Base-by-base conservation (phyloP, 495 filamentous ascomycete species). In the Astrothelium subdiscretum region DNA sequence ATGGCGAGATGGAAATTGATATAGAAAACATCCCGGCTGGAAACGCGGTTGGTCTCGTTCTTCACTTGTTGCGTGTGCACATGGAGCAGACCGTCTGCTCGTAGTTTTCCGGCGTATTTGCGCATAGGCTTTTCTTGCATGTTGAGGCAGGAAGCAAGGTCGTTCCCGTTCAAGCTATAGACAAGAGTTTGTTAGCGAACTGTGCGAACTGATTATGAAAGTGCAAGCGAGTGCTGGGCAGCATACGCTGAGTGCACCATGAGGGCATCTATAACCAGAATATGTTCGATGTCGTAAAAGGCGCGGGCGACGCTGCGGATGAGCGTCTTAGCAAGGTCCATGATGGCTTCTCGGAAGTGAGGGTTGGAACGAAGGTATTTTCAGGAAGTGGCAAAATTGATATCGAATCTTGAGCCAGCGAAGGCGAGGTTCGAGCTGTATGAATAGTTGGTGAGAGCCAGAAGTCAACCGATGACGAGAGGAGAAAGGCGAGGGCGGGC, bases 1-100 rank as follows among this genome's bases (percentile, higher is more conserved):
- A 99, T 88, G 61, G 91, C 89, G 40, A 88, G 89, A 59, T 92
- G 90, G 68, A 94, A 91, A 69, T 96, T 90, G 75, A 99, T 90
- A 76, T 88, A 99, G 76, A 95, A 99, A 77, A 96, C 97, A 59
- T 92, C 95, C 48, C 88, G 84, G 69, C 86, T 88, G 48, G 87
- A 83, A 2, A 90, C 87, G 12, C 90, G 87, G 63, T 88, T 86
- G 5, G 68, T 67, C 20, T 59, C 57, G 51, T 69, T 59, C 15
- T 60, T 65, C 27, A 63, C n/a, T 11, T 65, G 59, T 32, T 67
- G 65, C n/a, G 65, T 65, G 48, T 90, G 87, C 81, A 95, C 87
- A 68, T 83, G 80, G 32, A 97, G 79, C 66, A 97, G 81, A 32
- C 92, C 86, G 70, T 92, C 90, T 67, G 97, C 91, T 63, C 82